Percentiles rank a stretch among this genome's conserved stretches.
phyloP scores from a whole-genome alignment of 1,139 yeast species.

The Yamadazyma sp. region DNA sequence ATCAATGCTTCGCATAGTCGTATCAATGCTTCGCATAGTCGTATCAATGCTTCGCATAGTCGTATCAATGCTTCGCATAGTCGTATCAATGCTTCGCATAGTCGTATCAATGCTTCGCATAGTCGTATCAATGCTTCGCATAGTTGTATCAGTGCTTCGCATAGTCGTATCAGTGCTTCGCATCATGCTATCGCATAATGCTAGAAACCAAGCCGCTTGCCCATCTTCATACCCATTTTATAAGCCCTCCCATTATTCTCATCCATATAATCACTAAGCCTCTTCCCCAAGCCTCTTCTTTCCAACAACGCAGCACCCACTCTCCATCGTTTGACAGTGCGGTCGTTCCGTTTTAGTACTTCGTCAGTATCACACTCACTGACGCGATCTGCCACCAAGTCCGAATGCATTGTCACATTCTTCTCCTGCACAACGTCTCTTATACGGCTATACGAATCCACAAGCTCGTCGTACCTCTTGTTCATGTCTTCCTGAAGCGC shows the following conservation, averaged over 20 bases:
- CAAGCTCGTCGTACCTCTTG: conserved; percentile 21
- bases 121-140: no score
- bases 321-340: conserved; percentile 9
- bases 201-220: conserved; percentile 20
- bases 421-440: conserved; percentile 18
- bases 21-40: no score
- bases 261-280: conserved; percentile 30
- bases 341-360: conserved; percentile 9
- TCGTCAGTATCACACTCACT: neutral
- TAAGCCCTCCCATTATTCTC: conserved; percentile 21
- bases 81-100: no score
- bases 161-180: no score
- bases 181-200: no score
- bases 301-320: conserved; percentile 27
- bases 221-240: conserved; percentile 33
- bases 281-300: conserved; percentile 30
- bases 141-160: no score
- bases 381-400: conserved; percentile 21
- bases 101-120: no score
- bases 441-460: conserved; percentile 18
- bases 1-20: no score
- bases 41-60: no score
- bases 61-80: no score
- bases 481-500: conserved; percentile 26
- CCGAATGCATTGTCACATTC: conserved; percentile 34